Conservation (phyloP, 2,329 filamentous ascomycete species). For the Alternaria conjuncta region DNA sequence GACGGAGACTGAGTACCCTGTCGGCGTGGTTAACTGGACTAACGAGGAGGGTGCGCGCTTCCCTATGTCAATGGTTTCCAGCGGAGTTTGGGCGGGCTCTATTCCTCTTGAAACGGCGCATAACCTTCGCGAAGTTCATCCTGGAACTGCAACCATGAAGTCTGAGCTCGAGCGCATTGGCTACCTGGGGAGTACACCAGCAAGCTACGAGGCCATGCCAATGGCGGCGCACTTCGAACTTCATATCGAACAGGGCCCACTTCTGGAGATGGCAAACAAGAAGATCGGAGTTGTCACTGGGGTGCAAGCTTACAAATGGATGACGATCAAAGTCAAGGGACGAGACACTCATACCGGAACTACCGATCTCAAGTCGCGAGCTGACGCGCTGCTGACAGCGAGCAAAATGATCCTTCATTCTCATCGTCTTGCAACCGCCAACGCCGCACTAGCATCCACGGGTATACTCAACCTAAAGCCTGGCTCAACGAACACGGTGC, state of each 20-base stretch:
- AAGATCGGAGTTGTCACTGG: constrained; percentile 74
- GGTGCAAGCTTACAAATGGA: constrained; percentile 79
- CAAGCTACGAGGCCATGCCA: constrained; percentile 65
- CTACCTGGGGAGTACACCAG: constrained; percentile 67
- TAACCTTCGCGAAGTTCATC: constrained; percentile 66
- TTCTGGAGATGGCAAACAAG: constrained; percentile 68
- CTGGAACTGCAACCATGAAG: constrained; percentile 67
- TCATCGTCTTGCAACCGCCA: constrained; percentile 66
- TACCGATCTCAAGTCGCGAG: constrained; percentile 69
- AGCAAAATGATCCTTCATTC: constrained; percentile 71
- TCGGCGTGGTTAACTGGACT: constrained; percentile 81
- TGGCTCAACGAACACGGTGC: constrained; percentile 76
- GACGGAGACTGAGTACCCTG: constrained; percentile 71
- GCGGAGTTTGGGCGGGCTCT: constrained; percentile 77
- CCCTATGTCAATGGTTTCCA: constrained; percentile 75
- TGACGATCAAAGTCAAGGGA: constrained; percentile 69
- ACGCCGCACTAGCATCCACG: constrained; percentile 70
- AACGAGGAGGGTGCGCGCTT: constrained; percentile 85
- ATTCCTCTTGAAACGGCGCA: constrained; percentile 68
- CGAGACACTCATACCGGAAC: constrained; percentile 77
- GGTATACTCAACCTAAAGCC: constrained; percentile 72
- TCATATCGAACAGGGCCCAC: constrained; percentile 84
- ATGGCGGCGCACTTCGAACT: constrained; percentile 82
- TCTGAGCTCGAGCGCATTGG: constrained; percentile 74
- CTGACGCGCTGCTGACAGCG: constrained; percentile 72